Base-by-base conservation (phyloP, 2,329 filamentous ascomycete genomes). In the Fusarium tjaetaba region DNA sequence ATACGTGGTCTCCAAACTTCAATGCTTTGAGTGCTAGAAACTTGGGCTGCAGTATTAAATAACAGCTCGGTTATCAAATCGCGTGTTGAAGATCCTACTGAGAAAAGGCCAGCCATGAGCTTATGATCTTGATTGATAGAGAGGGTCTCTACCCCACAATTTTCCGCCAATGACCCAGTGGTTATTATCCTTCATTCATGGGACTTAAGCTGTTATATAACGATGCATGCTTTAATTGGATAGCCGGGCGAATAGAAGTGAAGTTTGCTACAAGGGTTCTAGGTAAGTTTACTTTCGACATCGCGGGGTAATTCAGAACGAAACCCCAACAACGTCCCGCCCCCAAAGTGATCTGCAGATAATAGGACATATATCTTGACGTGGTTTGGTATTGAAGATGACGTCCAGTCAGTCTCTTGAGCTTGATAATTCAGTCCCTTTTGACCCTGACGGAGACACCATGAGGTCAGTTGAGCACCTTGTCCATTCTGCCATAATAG, bases 171-270 rank as follows among this genome's bases (percentile, higher is more conserved):
- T 52, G 10, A 24, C 20, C 16, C 4, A 15, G 26, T 2, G 13
- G 20, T 11, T 11, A 26, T 5, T 18, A 5, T 39, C 8, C 10
- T 18, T 22, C 5, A 18, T 55, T 18, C 2, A 26, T n/a, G 24
- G 24, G 2, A n/a, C 34, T 55, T 39, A 6, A 15, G 32, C 16
- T 14, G 18, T 20, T 36, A 34, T 45, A 26, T 30, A 26, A 39
- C 18, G 24, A 28, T 16, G 15, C 6, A 28, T 28, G 15, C 24
- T 53, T 53, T 20, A 7, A 22, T 4, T 22, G n/a, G 0, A 20
- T 45, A 34, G n/a, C 53, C 53, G 53, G 53, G 22, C 53, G 28
- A 57, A 57, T 57, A 46, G n/a, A 32, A 57, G 39, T 34, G 4
- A 20, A 46, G 22, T 2, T 32, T 22, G 2, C 3, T 24, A 11